Evolutionary conservation across 2,329 filamentous ascomycete genomes (phyloP).

Genomic region (Xylariaceae sp.): DNA sequence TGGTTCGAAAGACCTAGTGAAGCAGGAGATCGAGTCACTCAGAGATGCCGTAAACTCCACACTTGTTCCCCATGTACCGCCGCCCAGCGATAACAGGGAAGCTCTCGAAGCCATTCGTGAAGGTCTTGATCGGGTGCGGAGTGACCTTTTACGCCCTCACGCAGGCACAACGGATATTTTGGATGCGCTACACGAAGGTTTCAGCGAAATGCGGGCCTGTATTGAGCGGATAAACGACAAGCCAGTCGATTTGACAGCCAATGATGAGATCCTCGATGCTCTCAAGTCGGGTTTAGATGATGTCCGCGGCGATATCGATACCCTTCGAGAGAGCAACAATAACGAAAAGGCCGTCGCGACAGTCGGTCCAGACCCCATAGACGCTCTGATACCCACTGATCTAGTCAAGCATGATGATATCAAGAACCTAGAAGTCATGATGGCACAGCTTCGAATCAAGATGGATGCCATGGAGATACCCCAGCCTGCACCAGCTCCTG

Average conservation of each 20-base stretch:
- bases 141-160: slow-evolving; percentile 72
- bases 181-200: slow-evolving; percentile 86
- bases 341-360: slow-evolving; percentile 44
- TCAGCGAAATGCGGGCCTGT: slow-evolving; percentile 76
- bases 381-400: slow-evolving; percentile 57
- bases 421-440: slow-evolving; percentile 82
- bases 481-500: slow-evolving; percentile 46
- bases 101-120: slow-evolving; percentile 73
- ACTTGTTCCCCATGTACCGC: slow-evolving; percentile 63
- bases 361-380: slow-evolving; percentile 58
- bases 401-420: slow-evolving; percentile 74
- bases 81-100: slow-evolving; percentile 61
- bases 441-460: slow-evolving; percentile 83
- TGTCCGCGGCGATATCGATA: slow-evolving; percentile 79
- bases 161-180: slow-evolving; percentile 85
- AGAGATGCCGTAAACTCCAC: slow-evolving; percentile 77
- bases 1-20: slow-evolving; percentile 71
- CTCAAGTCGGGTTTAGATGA: slow-evolving; percentile 81
- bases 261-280: slow-evolving; percentile 88
- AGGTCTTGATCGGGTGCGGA: slow-evolving; percentile 76
- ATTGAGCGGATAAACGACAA: slow-evolving; percentile 82
- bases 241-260: slow-evolving; percentile 81
- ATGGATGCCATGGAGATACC: slow-evolving; percentile 76
- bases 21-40: slow-evolving; percentile 81
- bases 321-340: slow-evolving; percentile 66